Evolutionary conservation across 192 early-diverging fungal species (phyloP), one percentile per base, ranked within the genome.

Genomic region (Polychytrium aggregatum): DNA sequence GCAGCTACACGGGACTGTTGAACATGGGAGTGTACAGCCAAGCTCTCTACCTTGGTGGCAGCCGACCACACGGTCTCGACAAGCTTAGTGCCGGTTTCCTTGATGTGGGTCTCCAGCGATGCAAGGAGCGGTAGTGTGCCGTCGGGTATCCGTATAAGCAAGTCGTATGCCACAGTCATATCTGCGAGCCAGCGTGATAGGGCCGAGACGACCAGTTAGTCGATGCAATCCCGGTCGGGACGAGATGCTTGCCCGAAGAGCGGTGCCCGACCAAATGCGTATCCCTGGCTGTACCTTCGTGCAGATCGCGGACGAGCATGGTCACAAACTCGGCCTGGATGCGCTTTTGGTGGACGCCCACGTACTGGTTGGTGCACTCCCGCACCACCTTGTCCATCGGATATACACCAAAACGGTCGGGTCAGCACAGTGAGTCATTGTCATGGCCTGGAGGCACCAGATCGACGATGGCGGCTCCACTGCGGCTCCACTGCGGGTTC

Each of bases 311-410:
- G 7, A 60, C 56, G 20, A 91, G 54, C 82, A 91, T 87, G 7
- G 28, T 52, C 31, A 71, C 68, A 60, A 91, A 84, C 52, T 85
- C 85, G 17, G 63, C 48, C 31, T 83, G 64, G 35, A 91, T 79
- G 16, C 57, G 56, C 21, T 56, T 40, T 56, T 77, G 63, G 58
- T 91, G 82, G 7, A 65, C 74, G 1, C 79, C 59, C 25, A 88
- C 72, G 50, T 83, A 91, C 47, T 87, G 82, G 2, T 66, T 60
- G 53, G 87, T 82, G 46, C 78, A 87, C 54, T 84, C 84, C n/a
- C n/a, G n/a, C n/a, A n/a, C n/a, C n/a, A n/a, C n/a, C n/a, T n/a
- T n/a, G n/a, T n/a, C n/a, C n/a, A n/a, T n/a, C n/a, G n/a, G n/a
- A n/a, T n/a, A n/a, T n/a, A n/a, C n/a, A n/a, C n/a, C n/a, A n/a